phyloP scores from a whole-genome alignment of 2,329 filamentous ascomycete genomes.

The Pezizomycotina sp. region DNA sequence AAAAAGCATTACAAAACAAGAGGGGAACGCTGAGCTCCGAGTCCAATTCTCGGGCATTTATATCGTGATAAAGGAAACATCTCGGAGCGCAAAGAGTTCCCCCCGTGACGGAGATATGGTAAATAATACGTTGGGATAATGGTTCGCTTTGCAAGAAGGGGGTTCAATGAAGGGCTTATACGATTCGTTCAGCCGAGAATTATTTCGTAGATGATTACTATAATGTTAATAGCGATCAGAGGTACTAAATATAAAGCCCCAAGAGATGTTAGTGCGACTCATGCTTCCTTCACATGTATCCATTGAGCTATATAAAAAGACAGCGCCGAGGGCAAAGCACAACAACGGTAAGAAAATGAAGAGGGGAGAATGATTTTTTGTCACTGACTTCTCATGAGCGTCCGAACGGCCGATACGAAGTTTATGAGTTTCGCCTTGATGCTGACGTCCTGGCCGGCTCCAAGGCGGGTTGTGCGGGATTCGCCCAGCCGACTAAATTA shows the following conservation, averaged over 20 bases:
- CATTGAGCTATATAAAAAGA: neutral
- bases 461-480: slow-evolving; percentile 30
- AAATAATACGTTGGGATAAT: too few relatives aligned
- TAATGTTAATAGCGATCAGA: slow-evolving; percentile 15
- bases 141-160: too few relatives aligned
- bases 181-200: slow-evolving; percentile 9
- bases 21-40: too few relatives aligned
- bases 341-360: neutral
- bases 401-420: slow-evolving; percentile 76
- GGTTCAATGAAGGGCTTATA: neutral
- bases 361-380: neutral
- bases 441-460: slow-evolving; percentile 52
- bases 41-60: too few relatives aligned
- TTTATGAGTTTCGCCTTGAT: slow-evolving; percentile 78
- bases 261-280: neutral
- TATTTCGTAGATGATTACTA: slow-evolving; percentile 18
- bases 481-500: slow-evolving; percentile 60
- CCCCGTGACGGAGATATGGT: too few relatives aligned
- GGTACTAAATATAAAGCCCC: slow-evolving; percentile 8
- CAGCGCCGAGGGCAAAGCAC: neutral
- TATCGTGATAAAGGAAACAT: too few relatives aligned
- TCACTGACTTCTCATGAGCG: slow-evolving; percentile 73
- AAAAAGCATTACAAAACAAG: too few relatives aligned
- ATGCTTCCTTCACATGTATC: neutral
- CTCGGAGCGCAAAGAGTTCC: too few relatives aligned